Percentiles rank a stretch among this genome's conserved stretches.
Conservation (phyloP, 2,329 filamentous ascomycete species). For the Ploettnerulaceae sp. region DNA sequence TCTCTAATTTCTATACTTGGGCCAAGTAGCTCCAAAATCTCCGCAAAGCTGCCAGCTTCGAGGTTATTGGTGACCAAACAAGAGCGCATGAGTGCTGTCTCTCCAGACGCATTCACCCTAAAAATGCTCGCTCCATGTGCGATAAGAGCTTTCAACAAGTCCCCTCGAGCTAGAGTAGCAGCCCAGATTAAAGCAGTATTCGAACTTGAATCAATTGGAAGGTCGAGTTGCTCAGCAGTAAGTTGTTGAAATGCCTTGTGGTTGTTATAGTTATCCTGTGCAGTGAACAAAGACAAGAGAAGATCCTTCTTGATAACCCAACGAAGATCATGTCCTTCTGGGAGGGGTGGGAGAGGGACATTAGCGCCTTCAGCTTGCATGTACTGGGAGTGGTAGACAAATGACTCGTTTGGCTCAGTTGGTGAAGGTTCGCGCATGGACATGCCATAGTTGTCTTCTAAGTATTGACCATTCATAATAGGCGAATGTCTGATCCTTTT, state of each 20-base stretch:
- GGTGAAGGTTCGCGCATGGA: constrained; percentile 62
- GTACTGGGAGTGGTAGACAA: constrained; percentile 52
- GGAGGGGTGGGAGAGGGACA: constrained; percentile 60
- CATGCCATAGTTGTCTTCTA: constrained; percentile 42
- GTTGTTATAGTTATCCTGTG: constrained; percentile 63
- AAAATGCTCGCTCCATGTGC: constrained; percentile 80
- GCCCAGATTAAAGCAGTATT: constrained; percentile 97
- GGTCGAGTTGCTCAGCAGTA: constrained; percentile 76
- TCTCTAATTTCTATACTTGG: constrained; percentile 88
- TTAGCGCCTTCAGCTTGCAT: constrained; percentile 48
- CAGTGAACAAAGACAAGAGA: constrained; percentile 76
- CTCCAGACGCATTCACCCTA: constrained; percentile 81
- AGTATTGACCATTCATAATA: constrained; percentile 42
- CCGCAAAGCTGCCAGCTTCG: constrained; percentile 84
- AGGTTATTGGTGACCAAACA: constrained; percentile 92
- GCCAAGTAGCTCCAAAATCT: constrained; percentile 82
- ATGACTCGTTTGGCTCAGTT: constrained; percentile 76
- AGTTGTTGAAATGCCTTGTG: constrained; percentile 74
- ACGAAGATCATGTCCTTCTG: constrained; percentile 55
- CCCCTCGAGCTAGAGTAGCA: constrained; percentile 81
- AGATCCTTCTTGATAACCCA: constrained; percentile 76
- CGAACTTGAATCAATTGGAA: constrained; percentile 82
- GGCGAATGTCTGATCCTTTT: constrained; percentile 65
- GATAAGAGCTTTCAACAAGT: constrained; percentile 76
- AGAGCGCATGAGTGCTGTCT: constrained; percentile 89